phyloP scores from a whole-genome alignment of 495 filamentous ascomycete genomes.

The Aspergillus ostianus region DNA sequence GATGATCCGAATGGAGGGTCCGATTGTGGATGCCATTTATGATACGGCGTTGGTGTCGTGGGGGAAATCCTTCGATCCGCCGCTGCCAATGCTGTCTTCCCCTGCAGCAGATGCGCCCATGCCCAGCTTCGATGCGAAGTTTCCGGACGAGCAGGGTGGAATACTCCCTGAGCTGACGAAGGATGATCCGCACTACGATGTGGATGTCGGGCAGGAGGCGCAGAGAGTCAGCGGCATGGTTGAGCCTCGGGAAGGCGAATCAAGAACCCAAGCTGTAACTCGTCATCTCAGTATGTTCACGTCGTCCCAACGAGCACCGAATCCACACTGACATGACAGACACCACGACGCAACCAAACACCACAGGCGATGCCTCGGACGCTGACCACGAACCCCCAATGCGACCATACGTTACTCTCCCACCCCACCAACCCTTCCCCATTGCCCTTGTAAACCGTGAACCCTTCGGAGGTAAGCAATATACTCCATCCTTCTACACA shows the following conservation, averaged over 20 bases:
- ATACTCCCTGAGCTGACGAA: constrained; percentile 54
- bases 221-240: constrained; percentile 55
- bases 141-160: not conserved
- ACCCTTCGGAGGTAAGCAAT: constrained; percentile 55
- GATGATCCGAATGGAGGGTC: constrained; percentile 74
- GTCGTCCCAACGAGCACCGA: constrained; percentile 7
- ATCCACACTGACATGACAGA: constrained; percentile 27
- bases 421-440: constrained; percentile 55
- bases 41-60: constrained; percentile 71
- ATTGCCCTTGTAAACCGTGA: constrained; percentile 70
- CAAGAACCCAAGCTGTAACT: constrained; percentile 53
- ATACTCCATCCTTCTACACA: not conserved
- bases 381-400: constrained; percentile 50
- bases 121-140: constrained; percentile 22
- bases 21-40: constrained; percentile 72
- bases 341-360: constrained; percentile 53
- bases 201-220: constrained; percentile 56
- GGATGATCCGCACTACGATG: constrained; percentile 62
- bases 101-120: constrained; percentile 45
- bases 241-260: constrained; percentile 47
- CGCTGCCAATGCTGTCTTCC: constrained; percentile 53
- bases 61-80: constrained; percentile 61
- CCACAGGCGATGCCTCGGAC: constrained; percentile 53
- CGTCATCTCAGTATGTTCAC: constrained; percentile 55
- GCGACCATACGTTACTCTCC: constrained; percentile 60